Evolutionary conservation across 73 alveolate genomes (phyloP).

Genomic region (Durusdinium trenchii): DNA sequence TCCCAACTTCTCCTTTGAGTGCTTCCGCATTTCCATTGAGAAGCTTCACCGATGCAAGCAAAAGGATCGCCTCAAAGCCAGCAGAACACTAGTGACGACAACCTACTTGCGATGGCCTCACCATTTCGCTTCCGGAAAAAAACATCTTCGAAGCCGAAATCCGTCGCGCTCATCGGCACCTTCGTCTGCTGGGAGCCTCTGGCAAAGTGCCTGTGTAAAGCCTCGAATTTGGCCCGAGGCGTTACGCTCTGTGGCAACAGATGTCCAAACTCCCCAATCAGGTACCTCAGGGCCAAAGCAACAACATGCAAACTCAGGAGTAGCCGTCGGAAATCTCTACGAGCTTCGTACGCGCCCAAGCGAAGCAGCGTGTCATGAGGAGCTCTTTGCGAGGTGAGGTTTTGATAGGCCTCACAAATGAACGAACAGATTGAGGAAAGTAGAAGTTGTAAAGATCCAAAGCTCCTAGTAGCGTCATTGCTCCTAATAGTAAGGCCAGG

Average conservation of each 20-base stretch:
- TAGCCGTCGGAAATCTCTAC: not conserved
- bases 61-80: slow-evolving; percentile 47
- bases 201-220: slow-evolving; percentile 90
- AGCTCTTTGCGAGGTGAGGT: slow-evolving; percentile 56
- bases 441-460: too few species aligned
- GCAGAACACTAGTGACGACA: not conserved
- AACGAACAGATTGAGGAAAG: not conserved
- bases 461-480: too few species aligned
- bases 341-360: slow-evolving; percentile 77
- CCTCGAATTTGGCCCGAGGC: slow-evolving; percentile 83
- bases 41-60: slow-evolving; percentile 69
- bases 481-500: too few species aligned
- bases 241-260: slow-evolving; percentile 76
- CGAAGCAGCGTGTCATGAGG: slow-evolving; percentile 94
- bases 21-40: slow-evolving; percentile 84
- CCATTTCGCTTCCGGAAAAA: not conserved
- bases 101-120: not conserved
- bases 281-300: not conserved
- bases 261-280: slow-evolving; percentile 93
- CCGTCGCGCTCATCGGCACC: not conserved
- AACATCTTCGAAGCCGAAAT: not conserved
- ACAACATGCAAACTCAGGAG: not conserved
- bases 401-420: slow-evolving; percentile 66
- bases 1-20: slow-evolving; percentile 42
- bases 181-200: slow-evolving; percentile 79